Percentiles rank a stretch among this genome's conserved stretches.
Evolutionary conservation across 495 filamentous ascomycete species (phyloP).

Genomic region (Aspergillus kassunensis): DNA sequence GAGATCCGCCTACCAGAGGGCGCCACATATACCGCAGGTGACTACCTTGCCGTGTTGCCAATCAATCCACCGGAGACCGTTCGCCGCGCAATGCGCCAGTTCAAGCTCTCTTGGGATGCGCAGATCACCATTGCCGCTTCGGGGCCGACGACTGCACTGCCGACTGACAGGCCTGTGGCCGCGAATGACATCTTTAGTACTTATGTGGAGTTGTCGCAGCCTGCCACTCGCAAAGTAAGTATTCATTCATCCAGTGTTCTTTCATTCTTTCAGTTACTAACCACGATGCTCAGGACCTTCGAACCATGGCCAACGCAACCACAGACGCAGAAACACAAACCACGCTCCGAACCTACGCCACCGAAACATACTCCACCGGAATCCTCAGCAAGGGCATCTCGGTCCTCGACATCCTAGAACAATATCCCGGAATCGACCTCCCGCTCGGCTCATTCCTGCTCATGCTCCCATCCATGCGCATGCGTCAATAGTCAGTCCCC

Average conservation of each 20-base stretch:
- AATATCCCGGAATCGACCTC: slow-evolving; percentile 41
- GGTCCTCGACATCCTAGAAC: slow-evolving; percentile 9
- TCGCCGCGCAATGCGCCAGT: slow-evolving; percentile 3
- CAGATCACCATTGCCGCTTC: neutral
- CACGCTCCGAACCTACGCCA: neutral
- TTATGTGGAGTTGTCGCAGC: slow-evolving; percentile 8
- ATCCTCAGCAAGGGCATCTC: neutral
- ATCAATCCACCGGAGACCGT: slow-evolving; percentile 4
- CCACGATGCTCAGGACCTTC: neutral
- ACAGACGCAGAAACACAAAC: neutral
- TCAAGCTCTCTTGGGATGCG: slow-evolving; percentile 4
- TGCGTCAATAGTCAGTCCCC: slow-evolving; percentile 53
- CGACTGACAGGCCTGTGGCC: neutral
- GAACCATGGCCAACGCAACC: slow-evolving; percentile 1
- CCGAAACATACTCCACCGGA: neutral
- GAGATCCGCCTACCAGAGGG: slow-evolving; percentile 4
- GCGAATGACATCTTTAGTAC: neutral
- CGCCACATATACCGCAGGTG: slow-evolving; percentile 7
- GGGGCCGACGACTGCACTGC: neutral
- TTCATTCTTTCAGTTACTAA: neutral
- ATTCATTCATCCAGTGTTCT: too few relatives aligned
- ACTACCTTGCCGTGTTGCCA: slow-evolving; percentile 10
- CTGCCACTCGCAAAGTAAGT: slow-evolving; percentile 1
- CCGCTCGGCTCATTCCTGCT: slow-evolving; percentile 55
- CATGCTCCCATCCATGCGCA: slow-evolving; percentile 48